A percentile compares a stretch with the other conserved stretches of the same genome.
Conservation (phyloP, 1,284 basidiomycete genomes). For the Ganoderma lingzhi region DNA sequence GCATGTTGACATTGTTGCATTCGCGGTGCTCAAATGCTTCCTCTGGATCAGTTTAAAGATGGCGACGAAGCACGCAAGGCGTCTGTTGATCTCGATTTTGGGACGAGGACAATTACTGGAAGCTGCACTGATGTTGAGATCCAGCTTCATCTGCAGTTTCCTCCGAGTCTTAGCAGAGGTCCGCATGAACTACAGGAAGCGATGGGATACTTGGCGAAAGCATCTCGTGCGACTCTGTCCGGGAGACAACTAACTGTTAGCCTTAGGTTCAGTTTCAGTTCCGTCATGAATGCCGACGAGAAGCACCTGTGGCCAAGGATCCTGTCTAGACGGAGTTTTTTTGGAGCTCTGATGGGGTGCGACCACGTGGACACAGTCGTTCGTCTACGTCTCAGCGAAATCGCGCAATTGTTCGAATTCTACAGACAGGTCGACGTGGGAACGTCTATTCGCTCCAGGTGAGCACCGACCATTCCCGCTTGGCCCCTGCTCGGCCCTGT, state of each 20-base stretch:
- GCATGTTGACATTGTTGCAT: not conserved
- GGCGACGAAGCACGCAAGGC: constrained; percentile 14
- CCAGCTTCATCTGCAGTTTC: not conserved
- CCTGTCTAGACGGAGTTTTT: not conserved
- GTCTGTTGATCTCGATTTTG: not conserved
- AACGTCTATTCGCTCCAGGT: not conserved
- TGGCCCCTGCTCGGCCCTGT: not conserved
- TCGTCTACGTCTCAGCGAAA: not conserved
- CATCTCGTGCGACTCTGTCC: not conserved
- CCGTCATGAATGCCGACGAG: not conserved
- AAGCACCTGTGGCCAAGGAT: not conserved
- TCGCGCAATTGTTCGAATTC: constrained; percentile 9
- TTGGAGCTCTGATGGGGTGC: not conserved
- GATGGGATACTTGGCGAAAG: not conserved
- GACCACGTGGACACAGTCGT: constrained; percentile 11
- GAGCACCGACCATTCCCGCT: constrained; percentile 1
- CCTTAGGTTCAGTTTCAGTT: not conserved
- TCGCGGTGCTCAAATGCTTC: not conserved
- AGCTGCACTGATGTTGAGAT: too few relatives aligned
- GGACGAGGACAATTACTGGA: not conserved
- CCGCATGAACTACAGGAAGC: not conserved
- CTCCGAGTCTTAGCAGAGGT: too few relatives aligned
- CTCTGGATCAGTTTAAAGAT: not conserved
- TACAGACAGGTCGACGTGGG: not conserved
- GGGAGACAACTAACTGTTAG: not conserved